Base-by-base conservation (phyloP, 371 early-diverging fungal genomes). In the Paraphysoderma sedebokerense region DNA sequence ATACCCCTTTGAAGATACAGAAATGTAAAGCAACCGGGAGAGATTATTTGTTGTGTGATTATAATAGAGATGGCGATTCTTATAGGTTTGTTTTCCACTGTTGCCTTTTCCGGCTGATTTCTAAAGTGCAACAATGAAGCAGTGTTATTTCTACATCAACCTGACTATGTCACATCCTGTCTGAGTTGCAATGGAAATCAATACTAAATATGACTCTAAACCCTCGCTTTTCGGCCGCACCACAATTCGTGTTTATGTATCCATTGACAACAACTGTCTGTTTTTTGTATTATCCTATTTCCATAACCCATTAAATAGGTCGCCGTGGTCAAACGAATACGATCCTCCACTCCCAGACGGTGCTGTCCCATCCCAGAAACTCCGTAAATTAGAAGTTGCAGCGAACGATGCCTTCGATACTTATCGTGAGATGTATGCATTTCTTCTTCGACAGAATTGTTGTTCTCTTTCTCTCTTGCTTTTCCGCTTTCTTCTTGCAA, bases 381-480 rank as follows among this genome's bases (percentile, higher is more conserved):
- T 90, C 53, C 77, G 93, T 27, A 85, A 83, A 57, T 74, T 96
- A 2, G 97, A 96, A 57, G 56, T 83, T 13, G 69, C 82, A 9
- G 91, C 92, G 38, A 96, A 96, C 65, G 91, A 90, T 27, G 95
- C 97, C 1, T 96, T 96, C 53, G 81, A 82, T 61, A 87, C 89
- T 33, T 96, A 96, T 63, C 76, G 89, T 26, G 92, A 95, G 56
- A 65, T 93, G 76, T 88, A 63, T 47, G 27, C 27, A 30, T 9
- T 46, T 7, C 11, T 12, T 48, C 34, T 33, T 40, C 19, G 23
- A 26, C 17, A 13, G 22, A n/a, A 7, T 29, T 26, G 36, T 13
- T 30, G 32, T 46, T 63, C 13, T 15, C n/a, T n/a, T n/a, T 17
- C 0, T 15, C 6, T 38, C n/a, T n/a, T n/a, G n/a, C n/a, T n/a